Percentiles rank a stretch among this genome's conserved stretches.
Evolutionary conservation across 208 protist species (phyloP).

Genomic region (Phytomonas sp.): DNA sequence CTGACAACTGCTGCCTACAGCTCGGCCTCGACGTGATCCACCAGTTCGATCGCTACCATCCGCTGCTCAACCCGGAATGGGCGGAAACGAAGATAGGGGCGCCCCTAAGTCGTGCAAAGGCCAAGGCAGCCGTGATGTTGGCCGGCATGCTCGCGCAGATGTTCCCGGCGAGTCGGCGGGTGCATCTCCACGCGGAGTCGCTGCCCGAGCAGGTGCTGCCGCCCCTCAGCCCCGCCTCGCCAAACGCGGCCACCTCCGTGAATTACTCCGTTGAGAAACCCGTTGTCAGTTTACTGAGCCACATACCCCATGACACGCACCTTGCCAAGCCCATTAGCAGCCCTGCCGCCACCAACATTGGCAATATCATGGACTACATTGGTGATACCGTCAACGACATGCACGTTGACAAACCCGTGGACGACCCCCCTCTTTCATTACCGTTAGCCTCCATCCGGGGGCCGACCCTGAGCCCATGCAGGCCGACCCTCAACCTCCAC

Average conservation of each 20-base stretch:
- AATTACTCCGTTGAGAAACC: no score
- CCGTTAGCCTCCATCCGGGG: no score
- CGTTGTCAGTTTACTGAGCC: no score
- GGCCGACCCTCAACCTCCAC: not conserved
- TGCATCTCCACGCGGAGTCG: slow-evolving; percentile 23
- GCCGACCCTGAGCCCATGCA: no score
- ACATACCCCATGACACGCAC: no score
- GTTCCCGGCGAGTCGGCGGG: slow-evolving; percentile 22
- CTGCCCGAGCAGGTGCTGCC: not conserved
- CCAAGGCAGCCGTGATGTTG: slow-evolving; percentile 14
- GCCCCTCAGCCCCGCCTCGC: no score
- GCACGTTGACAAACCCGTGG: not conserved
- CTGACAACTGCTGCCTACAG: slow-evolving; percentile 23
- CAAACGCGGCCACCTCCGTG: no score
- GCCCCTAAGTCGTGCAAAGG: not conserved
- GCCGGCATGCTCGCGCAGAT: slow-evolving; percentile 21
- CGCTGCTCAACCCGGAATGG: slow-evolving; percentile 20
- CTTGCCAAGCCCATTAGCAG: not conserved
- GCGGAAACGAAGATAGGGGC: not conserved
- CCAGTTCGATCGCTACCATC: slow-evolving; percentile 59
- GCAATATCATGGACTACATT: not conserved
- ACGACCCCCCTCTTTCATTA: not conserved
- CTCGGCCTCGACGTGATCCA: slow-evolving; percentile 62
- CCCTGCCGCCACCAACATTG: slow-evolving; percentile 10
- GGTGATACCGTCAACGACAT: not conserved